phyloP scores from a whole-genome alignment of 768 basidiomycete genomes.

The Macrolepiota dolichaula region DNA sequence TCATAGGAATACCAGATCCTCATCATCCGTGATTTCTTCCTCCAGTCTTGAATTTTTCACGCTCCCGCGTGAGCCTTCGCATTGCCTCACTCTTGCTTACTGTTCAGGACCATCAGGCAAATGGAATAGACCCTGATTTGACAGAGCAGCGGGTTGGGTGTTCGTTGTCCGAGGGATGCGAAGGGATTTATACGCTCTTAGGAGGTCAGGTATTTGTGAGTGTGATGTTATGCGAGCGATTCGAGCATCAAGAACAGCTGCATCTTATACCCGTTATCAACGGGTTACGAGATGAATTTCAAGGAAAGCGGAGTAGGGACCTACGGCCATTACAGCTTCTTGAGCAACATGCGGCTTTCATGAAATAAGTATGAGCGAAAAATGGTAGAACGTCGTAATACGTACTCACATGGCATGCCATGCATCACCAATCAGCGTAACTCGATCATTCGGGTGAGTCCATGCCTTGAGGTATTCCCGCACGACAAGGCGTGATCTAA shows the following conservation, averaged over 20 bases:
- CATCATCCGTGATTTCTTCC: conserved; percentile 30
- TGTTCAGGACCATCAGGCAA: conserved; percentile 57
- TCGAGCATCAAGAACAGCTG: conserved; percentile 45
- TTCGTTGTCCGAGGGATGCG: conserved; percentile 46
- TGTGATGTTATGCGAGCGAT: conserved; percentile 43
- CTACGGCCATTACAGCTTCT: conserved; percentile 52
- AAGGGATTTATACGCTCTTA: conserved; percentile 50
- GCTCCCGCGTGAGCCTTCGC: conserved; percentile 43
- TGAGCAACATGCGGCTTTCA: conserved; percentile 51
- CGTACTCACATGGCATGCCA: conserved; percentile 59
- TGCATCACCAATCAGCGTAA: conserved; percentile 50
- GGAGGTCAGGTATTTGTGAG: conserved; percentile 41
- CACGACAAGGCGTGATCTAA: conserved; percentile 48
- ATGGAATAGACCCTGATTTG: conserved; percentile 56
- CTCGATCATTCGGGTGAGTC: conserved; percentile 40
- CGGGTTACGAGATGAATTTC: neutral
- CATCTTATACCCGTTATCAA: conserved; percentile 42
- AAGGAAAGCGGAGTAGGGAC: conserved; percentile 10
- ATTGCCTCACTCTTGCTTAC: conserved; percentile 43
- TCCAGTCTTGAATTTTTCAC: conserved; percentile 24
- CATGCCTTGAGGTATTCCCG: conserved; percentile 44
- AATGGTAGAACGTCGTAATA: neutral
- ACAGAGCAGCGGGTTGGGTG: conserved; percentile 45
- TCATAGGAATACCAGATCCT: conserved; percentile 55
- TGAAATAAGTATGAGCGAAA: neutral